Conservation (phyloP, 306 rosid species). For the Gleditsia sinensis region DNA sequence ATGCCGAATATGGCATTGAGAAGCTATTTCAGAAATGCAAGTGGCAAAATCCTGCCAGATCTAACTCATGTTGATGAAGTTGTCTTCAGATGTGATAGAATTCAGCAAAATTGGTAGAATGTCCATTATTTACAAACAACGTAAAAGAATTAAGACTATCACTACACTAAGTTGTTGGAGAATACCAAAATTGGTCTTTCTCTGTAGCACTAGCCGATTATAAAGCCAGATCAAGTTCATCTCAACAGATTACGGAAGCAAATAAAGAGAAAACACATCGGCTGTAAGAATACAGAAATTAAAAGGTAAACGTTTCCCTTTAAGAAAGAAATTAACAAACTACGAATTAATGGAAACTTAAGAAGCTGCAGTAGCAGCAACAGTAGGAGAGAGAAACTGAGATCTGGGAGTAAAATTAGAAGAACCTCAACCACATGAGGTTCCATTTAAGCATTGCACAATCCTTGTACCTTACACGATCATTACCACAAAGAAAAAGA, state of each 20-base stretch:
- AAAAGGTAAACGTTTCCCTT: background rate
- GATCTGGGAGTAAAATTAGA: conserved; percentile 44
- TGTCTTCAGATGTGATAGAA: conserved; percentile 15
- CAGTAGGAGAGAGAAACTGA: conserved; percentile 27
- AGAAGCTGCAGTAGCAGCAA: conserved; percentile 13
- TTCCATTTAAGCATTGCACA: background rate
- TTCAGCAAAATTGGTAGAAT: conserved; percentile 32
- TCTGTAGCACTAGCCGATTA: conserved; percentile 7
- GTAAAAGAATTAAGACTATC: conserved; percentile 24
- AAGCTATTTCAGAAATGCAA: conserved; percentile 28
- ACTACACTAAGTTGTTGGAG: background rate
- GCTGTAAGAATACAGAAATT: background rate
- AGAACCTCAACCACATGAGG: conserved; percentile 17
- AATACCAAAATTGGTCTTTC: conserved; percentile 4
- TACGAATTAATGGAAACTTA: background rate
- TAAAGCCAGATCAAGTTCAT: conserved; percentile 46
- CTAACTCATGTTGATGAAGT: conserved; percentile 28
- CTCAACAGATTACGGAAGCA: conserved; percentile 3
- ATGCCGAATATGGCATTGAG: background rate
- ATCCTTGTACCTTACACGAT: background rate
- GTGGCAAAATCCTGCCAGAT: conserved; percentile 37
- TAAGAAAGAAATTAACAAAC: background rate
- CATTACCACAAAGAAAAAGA: background rate
- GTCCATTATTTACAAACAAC: conserved; percentile 1
- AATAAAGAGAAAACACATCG: background rate